These are phyloP conservation scores for Amanita pallidorosea DNA, from an alignment of 768 basidiomycete species.

Conservation along the genomic window DNA sequence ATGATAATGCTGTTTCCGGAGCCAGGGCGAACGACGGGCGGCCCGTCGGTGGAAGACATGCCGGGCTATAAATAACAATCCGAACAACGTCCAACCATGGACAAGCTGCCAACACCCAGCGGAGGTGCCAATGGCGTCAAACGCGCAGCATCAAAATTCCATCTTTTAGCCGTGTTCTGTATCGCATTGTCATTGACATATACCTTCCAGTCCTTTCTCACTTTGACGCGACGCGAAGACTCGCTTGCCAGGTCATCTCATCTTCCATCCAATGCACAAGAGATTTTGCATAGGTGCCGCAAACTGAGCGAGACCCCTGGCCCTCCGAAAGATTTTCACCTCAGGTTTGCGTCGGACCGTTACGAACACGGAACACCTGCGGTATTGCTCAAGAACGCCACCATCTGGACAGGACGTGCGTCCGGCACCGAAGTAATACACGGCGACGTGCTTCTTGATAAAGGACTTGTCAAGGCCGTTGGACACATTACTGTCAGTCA, in stretches of 20 bases:
- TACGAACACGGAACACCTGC: conserved; percentile 51
- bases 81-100: conserved; percentile 13
- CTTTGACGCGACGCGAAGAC: conserved; percentile 6
- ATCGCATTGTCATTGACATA: conserved; percentile 16
- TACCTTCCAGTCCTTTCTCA: conserved; percentile 14
- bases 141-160: conserved; percentile 10
- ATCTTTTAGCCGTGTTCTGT: conserved; percentile 14
- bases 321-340: conserved; percentile 30
- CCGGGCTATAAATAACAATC: not conserved
- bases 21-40: conserved; percentile 56
- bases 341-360: conserved; percentile 42
- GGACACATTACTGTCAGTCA: conserved; percentile 26
- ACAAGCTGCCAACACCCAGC: conserved; percentile 18
- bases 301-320: conserved; percentile 34
- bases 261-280: conserved; percentile 26
- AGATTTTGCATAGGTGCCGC: conserved; percentile 42
- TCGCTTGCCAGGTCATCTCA: conserved; percentile 7
- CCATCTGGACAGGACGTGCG: conserved; percentile 46
- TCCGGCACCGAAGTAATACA: conserved; percentile 44
- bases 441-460: conserved; percentile 51
- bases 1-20: conserved; percentile 55
- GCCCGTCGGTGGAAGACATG: conserved; percentile 19
- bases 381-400: conserved; percentile 62
- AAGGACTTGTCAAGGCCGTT: conserved; percentile 42
- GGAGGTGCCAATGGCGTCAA: not conserved